Percentiles rank a stretch among this genome's conserved stretches.
Conservation (phyloP, 1,139 yeast genomes). For the Candida tropicalis region DNA sequence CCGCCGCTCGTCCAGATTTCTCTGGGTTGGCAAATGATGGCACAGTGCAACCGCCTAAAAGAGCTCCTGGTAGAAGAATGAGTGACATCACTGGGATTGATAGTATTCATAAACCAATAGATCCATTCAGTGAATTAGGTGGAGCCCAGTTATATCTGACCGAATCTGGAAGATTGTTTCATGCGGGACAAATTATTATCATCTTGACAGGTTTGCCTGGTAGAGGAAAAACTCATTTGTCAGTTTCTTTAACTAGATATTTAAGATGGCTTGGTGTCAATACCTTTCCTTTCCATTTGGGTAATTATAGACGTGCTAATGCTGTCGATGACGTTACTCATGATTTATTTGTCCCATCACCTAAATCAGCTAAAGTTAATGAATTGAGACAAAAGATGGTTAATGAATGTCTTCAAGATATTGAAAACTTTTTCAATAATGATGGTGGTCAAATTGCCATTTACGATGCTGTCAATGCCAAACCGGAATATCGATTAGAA, state of each 20-base stretch:
- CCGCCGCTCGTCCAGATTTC: slow-evolving; percentile 37
- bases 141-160: slow-evolving; percentile 93
- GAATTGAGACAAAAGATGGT: slow-evolving; percentile 62
- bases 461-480: slow-evolving; percentile 92
- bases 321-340: slow-evolving; percentile 58
- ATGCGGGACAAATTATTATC: slow-evolving; percentile 92
- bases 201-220: slow-evolving; percentile 95
- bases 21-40: slow-evolving; percentile 36
- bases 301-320: slow-evolving; percentile 79
- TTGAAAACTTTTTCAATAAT: slow-evolving; percentile 67
- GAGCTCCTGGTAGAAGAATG: slow-evolving; percentile 27
- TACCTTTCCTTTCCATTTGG: slow-evolving; percentile 88
- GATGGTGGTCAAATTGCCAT: slow-evolving; percentile 92
- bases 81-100: slow-evolving; percentile 51
- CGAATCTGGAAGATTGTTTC: slow-evolving; percentile 86
- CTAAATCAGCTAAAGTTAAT: slow-evolving; percentile 55
- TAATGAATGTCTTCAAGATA: slow-evolving; percentile 68
- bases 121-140: slow-evolving; percentile 51
- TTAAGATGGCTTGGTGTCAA: slow-evolving; percentile 94
- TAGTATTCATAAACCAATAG: slow-evolving; percentile 57
- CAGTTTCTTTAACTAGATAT: slow-evolving; percentile 89
- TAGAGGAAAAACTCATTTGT: slow-evolving; percentile 90
- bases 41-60: slow-evolving; percentile 14
- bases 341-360: slow-evolving; percentile 69
- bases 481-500: slow-evolving; percentile 64